Conservation (phyloP, 495 filamentous ascomycete genomes). For the Patellaria atrata region DNA sequence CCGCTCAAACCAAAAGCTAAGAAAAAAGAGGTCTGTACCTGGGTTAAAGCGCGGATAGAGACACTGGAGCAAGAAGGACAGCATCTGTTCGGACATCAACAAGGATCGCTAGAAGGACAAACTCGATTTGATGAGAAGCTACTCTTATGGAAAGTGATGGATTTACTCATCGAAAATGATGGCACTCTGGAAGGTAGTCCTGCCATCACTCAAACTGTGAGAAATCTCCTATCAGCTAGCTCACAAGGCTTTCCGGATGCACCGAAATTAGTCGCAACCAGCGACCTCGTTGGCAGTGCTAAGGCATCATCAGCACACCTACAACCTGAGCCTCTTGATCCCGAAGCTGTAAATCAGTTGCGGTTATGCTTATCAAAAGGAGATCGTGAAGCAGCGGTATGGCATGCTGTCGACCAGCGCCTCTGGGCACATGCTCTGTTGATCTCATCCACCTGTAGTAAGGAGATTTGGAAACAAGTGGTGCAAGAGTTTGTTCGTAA, state of each 20-base stretch:
- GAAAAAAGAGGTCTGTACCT: conserved; percentile 82
- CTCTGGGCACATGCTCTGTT: conserved; percentile 95
- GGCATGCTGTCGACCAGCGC: conserved; percentile 84
- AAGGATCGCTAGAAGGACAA: conserved; percentile 22
- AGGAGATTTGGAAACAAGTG: conserved; percentile 73
- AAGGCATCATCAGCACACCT: conserved; percentile 25
- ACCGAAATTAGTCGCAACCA: conserved; percentile 34
- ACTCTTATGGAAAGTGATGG: conserved; percentile 76
- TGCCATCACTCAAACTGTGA: conserved; percentile 56
- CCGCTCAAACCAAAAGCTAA: conserved; percentile 77
- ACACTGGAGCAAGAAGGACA: conserved; percentile 50
- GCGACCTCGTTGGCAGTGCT: conserved; percentile 17
- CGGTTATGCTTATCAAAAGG: conserved; percentile 59
- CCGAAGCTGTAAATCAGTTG: conserved; percentile 50
- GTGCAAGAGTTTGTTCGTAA: conserved; percentile 85
- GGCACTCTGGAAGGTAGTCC: conserved; percentile 63
- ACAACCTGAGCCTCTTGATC: conserved; percentile 48
- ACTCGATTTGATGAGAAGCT: conserved; percentile 62
- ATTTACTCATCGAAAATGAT: conserved; percentile 71
- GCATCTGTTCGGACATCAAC: no score
- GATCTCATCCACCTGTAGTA: conserved; percentile 61
- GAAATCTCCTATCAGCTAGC: conserved; percentile 57
- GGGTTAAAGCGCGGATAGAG: conserved; percentile 64
- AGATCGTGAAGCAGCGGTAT: conserved; percentile 81
- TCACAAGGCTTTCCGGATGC: no score